Evolutionary conservation across 306 rosid genomes (phyloP).

Genomic region (Prunus salicina): DNA sequence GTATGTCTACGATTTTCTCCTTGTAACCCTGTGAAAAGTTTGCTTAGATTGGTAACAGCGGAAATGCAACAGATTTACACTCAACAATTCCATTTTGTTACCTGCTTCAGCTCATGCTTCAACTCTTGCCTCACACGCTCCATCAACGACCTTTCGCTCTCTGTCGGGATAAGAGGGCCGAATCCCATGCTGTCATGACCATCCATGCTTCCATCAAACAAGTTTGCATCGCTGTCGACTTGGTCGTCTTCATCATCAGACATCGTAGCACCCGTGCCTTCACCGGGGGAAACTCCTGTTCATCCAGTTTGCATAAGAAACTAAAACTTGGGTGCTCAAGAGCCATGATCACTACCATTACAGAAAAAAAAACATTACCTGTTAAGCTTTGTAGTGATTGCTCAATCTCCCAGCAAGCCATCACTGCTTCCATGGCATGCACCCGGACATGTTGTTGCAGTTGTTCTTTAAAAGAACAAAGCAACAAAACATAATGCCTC

Average conservation of each 20-base stretch:
- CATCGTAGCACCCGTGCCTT: constrained; percentile 99
- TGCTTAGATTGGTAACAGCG: neutral
- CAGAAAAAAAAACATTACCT: constrained; percentile 40
- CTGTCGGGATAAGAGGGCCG: constrained; percentile 97
- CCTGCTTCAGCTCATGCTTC: constrained; percentile 94
- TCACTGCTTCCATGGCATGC: constrained; percentile 99
- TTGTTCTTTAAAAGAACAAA: constrained; percentile 96
- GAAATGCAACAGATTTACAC: neutral
- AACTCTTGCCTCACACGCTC: constrained; percentile 96
- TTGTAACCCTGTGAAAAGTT: constrained; percentile 65
- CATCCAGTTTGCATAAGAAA: constrained; percentile 16
- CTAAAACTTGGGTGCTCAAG: neutral
- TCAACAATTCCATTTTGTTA: constrained; percentile 17
- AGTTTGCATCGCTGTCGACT: constrained; percentile 73
- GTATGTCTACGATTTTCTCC: constrained; percentile 91
- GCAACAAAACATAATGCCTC: constrained; percentile 94
- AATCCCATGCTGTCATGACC: constrained; percentile 87
- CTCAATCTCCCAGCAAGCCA: constrained; percentile 99
- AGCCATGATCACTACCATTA: neutral
- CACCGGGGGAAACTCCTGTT: constrained; percentile 94
- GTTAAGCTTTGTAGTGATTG: constrained; percentile 93
- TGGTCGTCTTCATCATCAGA: constrained; percentile 96
- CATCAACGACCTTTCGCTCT: constrained; percentile 95
- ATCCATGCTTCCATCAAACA: constrained; percentile 80
- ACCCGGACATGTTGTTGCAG: constrained; percentile 96